Evolutionary conservation across 129 eudicot genomes (phyloP), one percentile per base, ranked within the genome.

Genomic region (Helianthus tuberosus): DNA sequence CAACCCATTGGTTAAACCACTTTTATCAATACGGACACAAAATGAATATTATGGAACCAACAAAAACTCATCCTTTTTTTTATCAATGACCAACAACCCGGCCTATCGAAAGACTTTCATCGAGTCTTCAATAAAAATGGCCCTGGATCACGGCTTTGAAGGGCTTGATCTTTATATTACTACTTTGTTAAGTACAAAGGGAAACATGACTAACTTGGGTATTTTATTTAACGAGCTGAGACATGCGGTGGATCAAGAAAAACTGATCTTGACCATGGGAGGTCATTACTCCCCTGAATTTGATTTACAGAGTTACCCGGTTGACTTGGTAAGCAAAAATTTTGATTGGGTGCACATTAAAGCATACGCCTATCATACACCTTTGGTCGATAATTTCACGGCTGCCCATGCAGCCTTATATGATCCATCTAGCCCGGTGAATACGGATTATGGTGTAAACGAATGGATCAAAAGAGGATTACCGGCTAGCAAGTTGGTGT

Each of bases 1-100:
- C 27, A 89, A 87, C 70, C 92, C 96, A 25, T 61, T 78, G 1
- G 84, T 85, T 63, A 80, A 8, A 73, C 86, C 96, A 41, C 87
- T 89, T 59, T 60, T 89, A 11, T 89, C 92, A n/a, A 82, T 89
- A 29, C 86, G 92, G 11, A 75, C 79, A 64, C 65, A 17, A 10
- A 65, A 51, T 14, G 72, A 41, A 11, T 10, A 17, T 41, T 8
- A 12, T 1, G 90, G 82, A 1, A 87, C 78, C 8, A 9, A 11
- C 14, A 52, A 61, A 3, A 35, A 72, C 39, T 20, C 64, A 1
- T 9, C 85, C 6, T 61, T 23, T n/a, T 84, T 82, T 49, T 64
- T 80, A 7, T 6, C 62, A 3, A 88, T 88, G 86, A 77, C 80
- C 0, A 55, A 75, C 17, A 71, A 81, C 13, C n/a, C 82, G 0